Conservation (phyloP, 176 grass and related monocot genomes). For the Aegilops sharonensis region DNA sequence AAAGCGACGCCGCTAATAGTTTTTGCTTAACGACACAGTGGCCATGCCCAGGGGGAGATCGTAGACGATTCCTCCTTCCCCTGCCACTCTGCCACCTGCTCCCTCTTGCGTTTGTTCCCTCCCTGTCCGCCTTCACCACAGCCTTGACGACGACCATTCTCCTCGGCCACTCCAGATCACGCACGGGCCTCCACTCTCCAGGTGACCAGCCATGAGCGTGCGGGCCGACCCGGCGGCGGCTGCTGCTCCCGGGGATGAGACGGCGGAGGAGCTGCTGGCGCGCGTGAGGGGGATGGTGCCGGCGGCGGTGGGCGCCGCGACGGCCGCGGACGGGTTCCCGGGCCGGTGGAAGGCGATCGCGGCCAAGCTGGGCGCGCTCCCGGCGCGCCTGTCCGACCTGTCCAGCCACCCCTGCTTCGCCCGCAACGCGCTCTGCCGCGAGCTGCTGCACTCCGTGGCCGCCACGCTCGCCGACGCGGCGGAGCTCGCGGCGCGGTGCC, state of each 20-base stretch:
- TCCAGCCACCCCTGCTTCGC: constrained; percentile 89
- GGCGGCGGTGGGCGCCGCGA: constrained; percentile 24
- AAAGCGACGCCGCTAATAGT: neutral
- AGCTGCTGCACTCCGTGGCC: constrained; percentile 74
- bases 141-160: neutral
- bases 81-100: neutral
- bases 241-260: constrained; percentile 1
- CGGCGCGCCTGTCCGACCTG: constrained; percentile 67
- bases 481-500: constrained; percentile 40
- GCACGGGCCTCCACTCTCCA: neutral
- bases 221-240: neutral
- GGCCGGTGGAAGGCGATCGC: constrained; percentile 71
- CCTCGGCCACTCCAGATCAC: constrained; percentile 26
- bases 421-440: constrained; percentile 69
- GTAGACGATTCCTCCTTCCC: neutral
- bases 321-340: constrained; percentile 32
- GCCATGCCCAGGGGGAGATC: neutral
- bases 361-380: constrained; percentile 52
- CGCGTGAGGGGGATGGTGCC: constrained; percentile 49
- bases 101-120: constrained; percentile 35
- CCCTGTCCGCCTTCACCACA: neutral
- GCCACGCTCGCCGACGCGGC: constrained; percentile 51
- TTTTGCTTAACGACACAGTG: neutral
- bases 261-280: constrained; percentile 46
- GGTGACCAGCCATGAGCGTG: neutral